phyloP scores from a whole-genome alignment of 495 filamentous ascomycete genomes.

The Patellaria atrata region DNA sequence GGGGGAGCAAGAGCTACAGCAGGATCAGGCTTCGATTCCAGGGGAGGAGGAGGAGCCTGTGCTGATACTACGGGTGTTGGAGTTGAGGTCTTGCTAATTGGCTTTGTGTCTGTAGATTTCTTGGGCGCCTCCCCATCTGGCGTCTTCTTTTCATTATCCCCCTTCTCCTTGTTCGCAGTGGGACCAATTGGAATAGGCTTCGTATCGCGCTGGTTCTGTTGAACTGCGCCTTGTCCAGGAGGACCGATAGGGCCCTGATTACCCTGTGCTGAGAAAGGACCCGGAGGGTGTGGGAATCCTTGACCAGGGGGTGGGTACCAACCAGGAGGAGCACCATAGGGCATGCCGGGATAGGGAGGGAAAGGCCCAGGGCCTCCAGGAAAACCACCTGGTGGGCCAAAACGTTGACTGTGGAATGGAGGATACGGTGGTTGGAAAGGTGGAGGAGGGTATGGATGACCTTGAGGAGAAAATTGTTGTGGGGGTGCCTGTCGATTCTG shows the following conservation, averaged over 20 bases:
- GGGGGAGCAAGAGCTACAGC: slow-evolving; percentile 26
- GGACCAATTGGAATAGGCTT: slow-evolving; percentile 39
- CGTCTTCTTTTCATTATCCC: slow-evolving; percentile 21
- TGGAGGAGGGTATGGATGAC: slow-evolving; percentile 20
- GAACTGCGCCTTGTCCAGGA: slow-evolving; percentile 27
- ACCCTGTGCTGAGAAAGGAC: slow-evolving; percentile 22
- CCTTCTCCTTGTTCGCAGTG: slow-evolving; percentile 31
- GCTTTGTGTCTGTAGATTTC: slow-evolving; percentile 13
- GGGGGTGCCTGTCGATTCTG: slow-evolving; percentile 30
- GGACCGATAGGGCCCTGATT: slow-evolving; percentile 28
- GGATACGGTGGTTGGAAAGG: slow-evolving; percentile 29
- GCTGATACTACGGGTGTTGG: slow-evolving; percentile 10
- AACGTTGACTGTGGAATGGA: slow-evolving; percentile 22
- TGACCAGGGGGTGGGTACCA: slow-evolving; percentile 76
- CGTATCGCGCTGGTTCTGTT: slow-evolving; percentile 31
- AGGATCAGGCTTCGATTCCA: slow-evolving; percentile 29
- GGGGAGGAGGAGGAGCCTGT: slow-evolving; percentile 27
- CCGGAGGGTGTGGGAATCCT: slow-evolving; percentile 48
- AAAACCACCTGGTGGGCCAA: slow-evolving; percentile 44
- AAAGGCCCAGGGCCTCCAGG: slow-evolving; percentile 41
- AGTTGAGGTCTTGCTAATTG: slow-evolving; percentile 5
- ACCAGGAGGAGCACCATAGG: slow-evolving; percentile 49
- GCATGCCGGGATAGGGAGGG: slow-evolving; percentile 42
- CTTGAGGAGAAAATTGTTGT: slow-evolving; percentile 25
- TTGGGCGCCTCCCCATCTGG: slow-evolving; percentile 18